phyloP scores from a whole-genome alignment of 805 yeast species.

The Pichia exigua region DNA sequence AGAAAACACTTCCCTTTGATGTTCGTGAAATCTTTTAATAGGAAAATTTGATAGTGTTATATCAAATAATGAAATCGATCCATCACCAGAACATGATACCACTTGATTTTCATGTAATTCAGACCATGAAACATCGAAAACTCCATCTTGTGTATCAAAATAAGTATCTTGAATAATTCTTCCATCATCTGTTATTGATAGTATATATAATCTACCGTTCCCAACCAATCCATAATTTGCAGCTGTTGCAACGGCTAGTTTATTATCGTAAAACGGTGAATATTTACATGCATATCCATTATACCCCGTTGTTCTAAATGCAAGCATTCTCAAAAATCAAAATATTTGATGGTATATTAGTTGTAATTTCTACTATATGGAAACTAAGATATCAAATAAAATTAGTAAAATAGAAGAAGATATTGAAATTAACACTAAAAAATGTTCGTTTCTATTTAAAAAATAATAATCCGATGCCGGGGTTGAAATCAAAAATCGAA shows the following conservation, averaged over 20 bases:
- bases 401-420: no score
- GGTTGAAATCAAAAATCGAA: background rate
- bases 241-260: slow-evolving; percentile 81
- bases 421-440: no score
- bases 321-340: slow-evolving; percentile 37
- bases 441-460: background rate
- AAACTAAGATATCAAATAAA: no score
- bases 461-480: background rate
- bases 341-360: background rate
- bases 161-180: slow-evolving; percentile 41
- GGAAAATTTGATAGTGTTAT: slow-evolving; percentile 60
- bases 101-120: slow-evolving; percentile 86
- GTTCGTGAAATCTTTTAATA: slow-evolving; percentile 69
- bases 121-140: slow-evolving; percentile 85
- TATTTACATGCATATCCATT: slow-evolving; percentile 84
- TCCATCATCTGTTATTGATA: slow-evolving; percentile 65
- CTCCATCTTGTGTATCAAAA: slow-evolving; percentile 90
- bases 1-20: slow-evolving; percentile 37
- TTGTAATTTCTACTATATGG: no score
- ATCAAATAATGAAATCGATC: slow-evolving; percentile 77
- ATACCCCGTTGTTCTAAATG: slow-evolving; percentile 68
- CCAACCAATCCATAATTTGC: slow-evolving; percentile 94
- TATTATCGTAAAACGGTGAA: slow-evolving; percentile 87
- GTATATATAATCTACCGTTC: slow-evolving; percentile 71
- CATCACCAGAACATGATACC: slow-evolving; percentile 83